A percentile compares a stretch with the other conserved stretches of the same genome.
Evolutionary conservation across 1,284 basidiomycete species (phyloP).

Genomic region (Thelephora terrestris): DNA sequence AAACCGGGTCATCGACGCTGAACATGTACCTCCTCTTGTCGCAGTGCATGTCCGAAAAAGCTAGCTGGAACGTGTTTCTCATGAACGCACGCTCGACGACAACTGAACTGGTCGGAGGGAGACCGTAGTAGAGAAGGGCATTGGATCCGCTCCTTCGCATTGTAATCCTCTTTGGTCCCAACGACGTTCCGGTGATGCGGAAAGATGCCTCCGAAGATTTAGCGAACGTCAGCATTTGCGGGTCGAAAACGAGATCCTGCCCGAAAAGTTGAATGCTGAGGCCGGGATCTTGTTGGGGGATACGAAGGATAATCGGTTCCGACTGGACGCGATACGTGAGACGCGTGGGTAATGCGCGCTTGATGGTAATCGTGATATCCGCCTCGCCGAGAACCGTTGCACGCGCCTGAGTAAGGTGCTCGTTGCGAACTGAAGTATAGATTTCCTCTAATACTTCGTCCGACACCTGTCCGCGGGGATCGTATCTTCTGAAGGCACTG

Average conservation of each 20-base stretch:
- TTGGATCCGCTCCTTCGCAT: slow-evolving; percentile 74
- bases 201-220: slow-evolving; percentile 76
- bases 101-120: slow-evolving; percentile 69
- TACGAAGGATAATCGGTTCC: slow-evolving; percentile 73
- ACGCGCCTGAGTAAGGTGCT: slow-evolving; percentile 67
- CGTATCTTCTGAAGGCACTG: slow-evolving; percentile 67
- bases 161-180: slow-evolving; percentile 76
- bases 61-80: slow-evolving; percentile 87
- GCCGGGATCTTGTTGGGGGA: slow-evolving; percentile 71
- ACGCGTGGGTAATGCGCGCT: slow-evolving; percentile 62
- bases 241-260: slow-evolving; percentile 80
- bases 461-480: slow-evolving; percentile 56
- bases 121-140: slow-evolving; percentile 68
- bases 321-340: slow-evolving; percentile 82
- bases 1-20: slow-evolving; percentile 70
- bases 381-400: slow-evolving; percentile 25
- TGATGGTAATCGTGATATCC: slow-evolving; percentile 55
- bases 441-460: slow-evolving; percentile 69
- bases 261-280: slow-evolving; percentile 78
- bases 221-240: slow-evolving; percentile 68
- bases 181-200: slow-evolving; percentile 69
- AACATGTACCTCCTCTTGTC: slow-evolving; percentile 85
- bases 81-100: slow-evolving; percentile 86
- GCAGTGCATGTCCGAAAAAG: slow-evolving; percentile 66
- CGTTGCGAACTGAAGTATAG: slow-evolving; percentile 65